Conservation (phyloP, 805 yeast species). For the Wickerhamiella vanderwaltii region DNA sequence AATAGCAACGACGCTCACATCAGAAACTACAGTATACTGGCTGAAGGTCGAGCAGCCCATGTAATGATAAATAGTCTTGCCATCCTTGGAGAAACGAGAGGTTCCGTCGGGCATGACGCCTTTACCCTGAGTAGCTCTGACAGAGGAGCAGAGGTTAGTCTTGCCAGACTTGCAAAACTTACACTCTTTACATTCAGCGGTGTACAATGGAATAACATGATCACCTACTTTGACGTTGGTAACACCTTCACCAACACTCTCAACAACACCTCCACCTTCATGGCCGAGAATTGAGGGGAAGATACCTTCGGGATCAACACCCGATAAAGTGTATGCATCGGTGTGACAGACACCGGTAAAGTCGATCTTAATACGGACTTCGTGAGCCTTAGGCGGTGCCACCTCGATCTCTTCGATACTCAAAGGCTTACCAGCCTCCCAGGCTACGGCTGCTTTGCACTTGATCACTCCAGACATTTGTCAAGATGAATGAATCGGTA, state of each 20-base stretch:
- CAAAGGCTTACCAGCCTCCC: conserved; percentile 76
- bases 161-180: conserved; percentile 90
- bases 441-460: conserved; percentile 94
- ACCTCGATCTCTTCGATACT: conserved; percentile 80
- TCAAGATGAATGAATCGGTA: no score
- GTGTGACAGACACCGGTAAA: conserved; percentile 97
- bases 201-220: conserved; percentile 84
- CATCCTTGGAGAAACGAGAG: conserved; percentile 64
- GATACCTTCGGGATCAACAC: conserved; percentile 91
- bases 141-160: conserved; percentile 91
- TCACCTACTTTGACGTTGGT: conserved; percentile 85
- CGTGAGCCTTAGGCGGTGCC: conserved; percentile 91
- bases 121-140: conserved; percentile 94
- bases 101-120: conserved; percentile 99
- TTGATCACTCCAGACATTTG: conserved; percentile 33
- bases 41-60: conserved; percentile 98
- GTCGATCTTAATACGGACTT: conserved; percentile 79
- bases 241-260: conserved; percentile 89
- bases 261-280: conserved; percentile 97
- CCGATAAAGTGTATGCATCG: conserved; percentile 91
- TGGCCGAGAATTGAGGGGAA: conserved; percentile 92
- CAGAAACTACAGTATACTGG: conserved; percentile 96
- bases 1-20: conserved; percentile 89
- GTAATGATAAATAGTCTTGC: conserved; percentile 75
- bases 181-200: conserved; percentile 94